Evolutionary conservation across 208 protist genomes (phyloP).

Genomic region (Acanthamoeba sp.): DNA sequence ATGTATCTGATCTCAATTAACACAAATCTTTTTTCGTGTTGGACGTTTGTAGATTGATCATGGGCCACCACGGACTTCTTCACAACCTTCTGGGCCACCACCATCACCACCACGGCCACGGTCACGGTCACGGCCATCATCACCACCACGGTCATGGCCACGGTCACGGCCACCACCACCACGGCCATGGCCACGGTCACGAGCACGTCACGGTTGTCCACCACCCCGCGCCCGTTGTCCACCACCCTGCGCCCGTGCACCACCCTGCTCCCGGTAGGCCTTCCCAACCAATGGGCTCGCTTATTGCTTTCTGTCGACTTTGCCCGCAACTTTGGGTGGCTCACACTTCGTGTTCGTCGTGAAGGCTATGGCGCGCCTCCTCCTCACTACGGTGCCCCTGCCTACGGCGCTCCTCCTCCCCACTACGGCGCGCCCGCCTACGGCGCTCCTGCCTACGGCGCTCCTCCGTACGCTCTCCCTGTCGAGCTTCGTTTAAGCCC

Average conservation of each 20-base stretch:
- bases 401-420: background rate
- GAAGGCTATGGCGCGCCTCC: background rate
- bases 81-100: background rate
- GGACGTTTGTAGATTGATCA: background rate
- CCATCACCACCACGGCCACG: background rate
- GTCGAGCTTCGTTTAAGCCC: too few relatives aligned
- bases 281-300: background rate
- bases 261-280: background rate
- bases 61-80: conserved; percentile 12
- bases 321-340: too few relatives aligned
- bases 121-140: background rate
- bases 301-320: background rate
- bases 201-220: conserved; percentile 3
- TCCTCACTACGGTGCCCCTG: background rate
- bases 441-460: background rate
- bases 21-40: background rate
- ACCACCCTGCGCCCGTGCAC: background rate
- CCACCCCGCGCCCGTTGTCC: background rate
- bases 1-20: too few relatives aligned
- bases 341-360: too few relatives aligned
- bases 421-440: background rate
- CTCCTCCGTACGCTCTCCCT: background rate
- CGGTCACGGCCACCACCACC: background rate
- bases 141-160: conserved; percentile 3
- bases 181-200: conserved; percentile 15